These are phyloP conservation scores for Aspergillus vadensis DNA, from an alignment of 2,329 filamentous ascomycete genomes.

Conservation along the genomic window DNA sequence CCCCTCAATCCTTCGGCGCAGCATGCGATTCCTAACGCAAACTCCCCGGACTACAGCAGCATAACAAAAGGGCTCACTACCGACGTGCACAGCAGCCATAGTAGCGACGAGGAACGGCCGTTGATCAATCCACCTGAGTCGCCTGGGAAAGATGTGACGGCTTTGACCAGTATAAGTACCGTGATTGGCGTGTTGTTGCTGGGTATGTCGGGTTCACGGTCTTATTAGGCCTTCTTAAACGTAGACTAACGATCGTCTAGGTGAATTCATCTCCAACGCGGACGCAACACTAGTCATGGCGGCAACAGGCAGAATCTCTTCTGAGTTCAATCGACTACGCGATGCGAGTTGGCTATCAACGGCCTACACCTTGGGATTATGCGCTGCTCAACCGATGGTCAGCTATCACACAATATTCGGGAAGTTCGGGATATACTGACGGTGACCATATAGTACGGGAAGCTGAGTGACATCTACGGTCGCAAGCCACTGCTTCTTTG, in stretches of 20 bases:
- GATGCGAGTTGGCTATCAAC: conserved; percentile 62
- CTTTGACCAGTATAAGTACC: conserved; percentile 23
- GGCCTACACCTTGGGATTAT: conserved; percentile 54
- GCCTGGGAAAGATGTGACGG: conserved; percentile 6
- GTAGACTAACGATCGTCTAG: conserved; percentile 31
- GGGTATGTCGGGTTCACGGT: conserved; percentile 20
- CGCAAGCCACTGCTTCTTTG: conserved; percentile 54
- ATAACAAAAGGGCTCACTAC: not conserved
- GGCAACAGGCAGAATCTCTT: conserved; percentile 64
- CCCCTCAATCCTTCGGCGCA: not conserved
- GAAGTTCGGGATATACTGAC: conserved; percentile 12
- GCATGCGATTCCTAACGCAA: not conserved
- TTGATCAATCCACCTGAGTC: not conserved
- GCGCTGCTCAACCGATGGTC: conserved; percentile 57
- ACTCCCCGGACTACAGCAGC: conserved; percentile 2
- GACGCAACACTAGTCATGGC: conserved; percentile 68
- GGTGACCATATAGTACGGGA: conserved; percentile 48
- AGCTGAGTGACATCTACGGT: conserved; percentile 61
- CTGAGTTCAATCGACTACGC: conserved; percentile 59
- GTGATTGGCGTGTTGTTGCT: conserved; percentile 34
- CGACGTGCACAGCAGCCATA: not conserved
- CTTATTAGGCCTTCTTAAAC: not conserved
- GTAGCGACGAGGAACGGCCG: conserved; percentile 10
- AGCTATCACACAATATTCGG: conserved; percentile 15
- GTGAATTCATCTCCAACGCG: conserved; percentile 66